Conservation (phyloP, 108 stramenopile genomes). For the Halocafeteria seosinensis region DNA sequence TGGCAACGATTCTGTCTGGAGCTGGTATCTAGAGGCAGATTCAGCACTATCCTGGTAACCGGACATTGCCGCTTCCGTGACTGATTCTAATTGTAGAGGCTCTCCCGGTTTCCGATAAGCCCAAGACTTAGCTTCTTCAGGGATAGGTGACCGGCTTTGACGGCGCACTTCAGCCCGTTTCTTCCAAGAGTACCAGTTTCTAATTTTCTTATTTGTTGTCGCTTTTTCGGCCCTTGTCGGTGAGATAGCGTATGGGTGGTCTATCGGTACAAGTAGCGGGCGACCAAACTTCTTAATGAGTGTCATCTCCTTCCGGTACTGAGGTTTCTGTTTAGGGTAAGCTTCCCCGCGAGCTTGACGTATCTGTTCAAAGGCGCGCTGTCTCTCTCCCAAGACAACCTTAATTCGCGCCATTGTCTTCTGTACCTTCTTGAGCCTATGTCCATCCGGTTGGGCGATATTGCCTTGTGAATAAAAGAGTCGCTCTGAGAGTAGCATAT, state of each 20-base stretch:
- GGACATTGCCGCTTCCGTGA: too few relatives aligned
- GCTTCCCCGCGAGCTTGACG: neutral
- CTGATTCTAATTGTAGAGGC: neutral
- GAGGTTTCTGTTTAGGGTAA: neutral
- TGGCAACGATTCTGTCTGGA: too few relatives aligned
- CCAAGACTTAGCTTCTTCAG: neutral
- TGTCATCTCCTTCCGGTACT: neutral
- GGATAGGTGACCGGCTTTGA: neutral
- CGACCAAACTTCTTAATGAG: neutral
- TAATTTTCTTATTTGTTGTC: neutral
- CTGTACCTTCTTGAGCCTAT: neutral
- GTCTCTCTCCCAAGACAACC: slow-evolving; percentile 4
- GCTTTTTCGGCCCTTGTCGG: neutral
- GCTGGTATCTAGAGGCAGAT: too few relatives aligned
- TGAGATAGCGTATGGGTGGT: neutral
- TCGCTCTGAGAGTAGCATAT: slow-evolving; percentile 28
- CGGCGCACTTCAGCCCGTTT: neutral
- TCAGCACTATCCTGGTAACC: too few relatives aligned
- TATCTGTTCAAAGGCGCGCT: neutral
- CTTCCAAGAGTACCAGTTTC: neutral
- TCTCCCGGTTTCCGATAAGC: neutral
- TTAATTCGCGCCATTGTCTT: slow-evolving; percentile 13
- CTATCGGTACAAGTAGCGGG: neutral
- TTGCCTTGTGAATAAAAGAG: neutral
- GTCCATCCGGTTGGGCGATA: neutral